Base-by-base conservation (phyloP, 345 rosid species). In the Luvunga scandens region DNA sequence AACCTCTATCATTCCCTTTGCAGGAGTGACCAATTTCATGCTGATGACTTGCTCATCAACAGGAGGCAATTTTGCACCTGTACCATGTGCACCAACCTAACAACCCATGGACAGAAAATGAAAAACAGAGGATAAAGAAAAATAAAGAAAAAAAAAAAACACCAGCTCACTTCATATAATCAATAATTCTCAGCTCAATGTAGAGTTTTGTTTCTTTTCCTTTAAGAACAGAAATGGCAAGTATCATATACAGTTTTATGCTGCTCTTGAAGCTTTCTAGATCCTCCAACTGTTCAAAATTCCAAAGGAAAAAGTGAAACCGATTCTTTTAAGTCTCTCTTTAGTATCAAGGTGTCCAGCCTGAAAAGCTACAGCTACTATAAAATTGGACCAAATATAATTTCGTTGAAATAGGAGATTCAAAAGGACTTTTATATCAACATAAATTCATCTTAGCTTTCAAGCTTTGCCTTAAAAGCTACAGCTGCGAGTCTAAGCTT, bases 61-160 rank as follows among this genome's bases (percentile, higher is more conserved):
- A 61, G 98, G 99, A 78, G 95, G 98, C 89, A 96, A 83, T 76
- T 87, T 89, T 79, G 98, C 98, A 81, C 99, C 98, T 27, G 98
- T 94, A 75, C 97, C 98, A 82, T 92, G 99, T 25, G 99, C 99
- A 64, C 98, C 99, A 72, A 96, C 98, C 98, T 96, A 80, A 73
- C 75, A 50, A 73, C 18, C 79, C 55, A 56, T 36, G 30, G 73
- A 74, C 71, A 75, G 19, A 53, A 78, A 63, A 22, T 13, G 16
- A 33, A 56, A 6, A 36, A 12, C 50, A 45, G 13, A 25, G 42
- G 66, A 66, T 34, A 45, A 70, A 78, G n/a, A 78, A 4, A 73
- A 55, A 4, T 18, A 48, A 19, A 9, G 38, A 76, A 14, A 5
- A 38, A 45, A 28, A 62, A n/a, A 59, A 42, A 42, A 63, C 59